Conservation (phyloP, 495 filamentous ascomycete species). For the Hypoxylon lenormandii region DNA sequence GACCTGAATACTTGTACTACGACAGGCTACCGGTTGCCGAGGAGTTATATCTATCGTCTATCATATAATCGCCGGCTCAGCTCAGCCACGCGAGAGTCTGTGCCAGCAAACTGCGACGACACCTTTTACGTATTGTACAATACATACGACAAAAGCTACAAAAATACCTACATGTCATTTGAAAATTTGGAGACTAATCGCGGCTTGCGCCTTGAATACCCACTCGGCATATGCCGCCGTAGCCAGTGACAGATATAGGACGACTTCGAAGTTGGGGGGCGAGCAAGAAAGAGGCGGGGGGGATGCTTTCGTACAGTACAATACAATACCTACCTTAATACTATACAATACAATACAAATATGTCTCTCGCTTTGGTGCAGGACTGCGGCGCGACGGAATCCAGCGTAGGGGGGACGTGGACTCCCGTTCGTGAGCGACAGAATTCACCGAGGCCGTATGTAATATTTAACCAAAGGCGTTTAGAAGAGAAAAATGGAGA, state of each 20-base stretch:
- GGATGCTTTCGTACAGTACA: conserved; percentile 6
- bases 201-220: conserved; percentile 31
- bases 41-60: neutral
- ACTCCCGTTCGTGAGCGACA: neutral
- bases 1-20: conserved; percentile 1
- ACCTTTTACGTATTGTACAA: conserved; percentile 11
- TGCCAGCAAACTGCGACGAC: conserved; percentile 21
- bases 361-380: conserved; percentile 29
- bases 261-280: conserved; percentile 1
- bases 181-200: conserved; percentile 23
- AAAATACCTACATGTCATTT: conserved; percentile 8
- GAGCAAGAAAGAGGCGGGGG: conserved; percentile 13
- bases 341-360: conserved; percentile 2
- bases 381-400: conserved; percentile 38
- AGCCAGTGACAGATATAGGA: conserved; percentile 8
- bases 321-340: no score
- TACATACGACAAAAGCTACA: neutral
- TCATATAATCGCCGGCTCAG: conserved; percentile 8
- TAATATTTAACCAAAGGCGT: no score
- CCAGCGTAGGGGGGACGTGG: conserved; percentile 15
- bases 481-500: neutral
- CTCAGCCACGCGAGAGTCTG: conserved; percentile 36
- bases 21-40: neutral
- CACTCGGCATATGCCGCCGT: conserved; percentile 19
- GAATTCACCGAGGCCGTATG: conserved; percentile 23